Base-by-base conservation (phyloP, 169 alveolate species). In the Theileria equi region DNA sequence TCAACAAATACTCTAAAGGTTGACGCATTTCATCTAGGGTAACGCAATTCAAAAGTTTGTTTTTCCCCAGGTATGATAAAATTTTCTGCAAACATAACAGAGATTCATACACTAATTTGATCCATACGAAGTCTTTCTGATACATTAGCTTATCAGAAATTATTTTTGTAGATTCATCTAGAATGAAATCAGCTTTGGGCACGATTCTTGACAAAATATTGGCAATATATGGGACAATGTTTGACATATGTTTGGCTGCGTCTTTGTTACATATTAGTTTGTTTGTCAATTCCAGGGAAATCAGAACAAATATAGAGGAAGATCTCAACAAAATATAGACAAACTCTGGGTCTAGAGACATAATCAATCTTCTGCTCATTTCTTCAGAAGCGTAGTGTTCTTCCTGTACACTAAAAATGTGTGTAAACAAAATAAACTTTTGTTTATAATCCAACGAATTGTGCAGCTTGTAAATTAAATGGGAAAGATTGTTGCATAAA, bases 321-420 rank as follows among this genome's bases (percentile, higher is more conserved):
- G 78, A 72, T 16, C 83, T n/a, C 17, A 72, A 40, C 69, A 72
- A 31, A 34, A 72, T 16, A 0, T 65, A 65, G 0, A 72, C 2
- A 41, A 49, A 72, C 36, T 72, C 83, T 1, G 83, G 83, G 21
- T 72, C 83, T 3, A 72, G 28, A 3, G 83, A 66, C 76, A 61
- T 72, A 5, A 72, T 13, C 17, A 47, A n/a, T 52, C 76, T 41
- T 31, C 6, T 11, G 1, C 64, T 13, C 8, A 21, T n/a, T 21
- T n/a, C 50, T 68, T 45, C 60, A 3, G 78, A 41, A 4, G 21
- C 34, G 11, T 23, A 0, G 8, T 26, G 5, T 2, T 13, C 43
- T 7, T 25, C 28, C 40, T 49, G 58, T 32, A 62, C 60, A 8
- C 25, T 8, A 2, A 13, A 5, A 8, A 47, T 34, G 34, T 72